phyloP scores from a whole-genome alignment of 192 early-diverging fungal genomes.

The Coemansia sp. region DNA sequence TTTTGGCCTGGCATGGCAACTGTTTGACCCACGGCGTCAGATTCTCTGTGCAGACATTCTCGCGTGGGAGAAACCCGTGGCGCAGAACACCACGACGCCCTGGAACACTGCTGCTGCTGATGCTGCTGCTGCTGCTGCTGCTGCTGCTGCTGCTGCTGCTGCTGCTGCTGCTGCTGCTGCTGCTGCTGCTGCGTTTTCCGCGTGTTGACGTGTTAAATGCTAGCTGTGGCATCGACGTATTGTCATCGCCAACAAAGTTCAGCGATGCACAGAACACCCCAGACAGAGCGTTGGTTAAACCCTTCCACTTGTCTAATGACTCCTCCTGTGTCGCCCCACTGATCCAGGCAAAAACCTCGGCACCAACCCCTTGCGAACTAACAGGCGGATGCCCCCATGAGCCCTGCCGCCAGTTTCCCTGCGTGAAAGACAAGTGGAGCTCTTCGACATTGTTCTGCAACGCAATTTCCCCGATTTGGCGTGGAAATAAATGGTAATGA shows the following conservation, averaged over 20 bases:
- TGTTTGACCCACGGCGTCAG: conserved; percentile 97
- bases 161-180: neutral
- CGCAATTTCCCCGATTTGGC: conserved; percentile 81
- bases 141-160: neutral
- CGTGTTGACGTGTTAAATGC: conserved; percentile 43
- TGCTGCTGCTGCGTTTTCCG: neutral
- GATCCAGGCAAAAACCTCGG: conserved; percentile 73
- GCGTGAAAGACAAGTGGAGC: conserved; percentile 86
- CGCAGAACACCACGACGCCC: conserved; percentile 48
- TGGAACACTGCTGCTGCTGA: neutral
- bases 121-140: neutral
- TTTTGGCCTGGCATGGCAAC: conserved; percentile 90
- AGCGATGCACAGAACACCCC: conserved; percentile 96
- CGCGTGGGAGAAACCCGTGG: conserved; percentile 83
- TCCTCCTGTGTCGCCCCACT: conserved; percentile 37
- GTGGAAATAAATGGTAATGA: conserved; percentile 83
- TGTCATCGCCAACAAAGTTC: conserved; percentile 85
- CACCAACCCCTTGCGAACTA: conserved; percentile 70
- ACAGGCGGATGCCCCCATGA: conserved; percentile 67
- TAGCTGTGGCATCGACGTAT: conserved; percentile 61
- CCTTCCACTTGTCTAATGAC: conserved; percentile 74
- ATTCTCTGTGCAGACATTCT: conserved; percentile 97
- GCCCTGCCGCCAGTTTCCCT: conserved; percentile 83
- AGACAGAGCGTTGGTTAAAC: conserved; percentile 86
- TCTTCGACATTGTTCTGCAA: conserved; percentile 74